Evolutionary conservation across 768 basidiomycete genomes (phyloP).

Genomic region (Lentinula lateritia): DNA sequence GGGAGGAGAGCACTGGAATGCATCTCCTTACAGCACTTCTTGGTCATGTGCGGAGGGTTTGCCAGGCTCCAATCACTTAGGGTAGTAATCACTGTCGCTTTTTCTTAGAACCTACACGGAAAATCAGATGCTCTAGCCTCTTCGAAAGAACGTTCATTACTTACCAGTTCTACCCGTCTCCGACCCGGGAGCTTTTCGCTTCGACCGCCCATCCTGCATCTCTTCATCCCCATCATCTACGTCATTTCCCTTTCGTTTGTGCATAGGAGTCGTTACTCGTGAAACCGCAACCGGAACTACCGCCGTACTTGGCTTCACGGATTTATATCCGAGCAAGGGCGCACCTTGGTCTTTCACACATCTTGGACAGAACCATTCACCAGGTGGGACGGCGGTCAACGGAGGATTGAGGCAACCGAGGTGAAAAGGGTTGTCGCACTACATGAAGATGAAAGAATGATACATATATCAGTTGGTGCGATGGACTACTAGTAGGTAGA

Average conservation of each 20-base stretch:
- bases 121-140: neutral
- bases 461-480: neutral
- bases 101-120: constrained; percentile 5
- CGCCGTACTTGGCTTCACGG: constrained; percentile 10
- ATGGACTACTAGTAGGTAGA: neutral
- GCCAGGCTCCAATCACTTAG: neutral
- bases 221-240: constrained; percentile 2
- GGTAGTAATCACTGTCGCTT: constrained; percentile 4
- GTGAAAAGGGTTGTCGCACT: constrained; percentile 93
- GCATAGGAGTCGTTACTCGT: neutral
- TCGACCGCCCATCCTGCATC: neutral
- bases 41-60: neutral
- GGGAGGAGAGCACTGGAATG: neutral
- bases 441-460: constrained; percentile 1
- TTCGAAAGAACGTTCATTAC: neutral
- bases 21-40: neutral
- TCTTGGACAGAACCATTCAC: constrained; percentile 88
- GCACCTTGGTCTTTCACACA: constrained; percentile 60
- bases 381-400: constrained; percentile 70
- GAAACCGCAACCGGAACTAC: neutral
- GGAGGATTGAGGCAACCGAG: constrained; percentile 78
- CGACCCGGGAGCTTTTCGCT: neutral
- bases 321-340: constrained; percentile 22
- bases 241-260: constrained; percentile 5
- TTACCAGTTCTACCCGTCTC: neutral